phyloP scores from a whole-genome alignment of 176 grass and related monocot genomes.

The Bolboschoenus planiculmis region DNA sequence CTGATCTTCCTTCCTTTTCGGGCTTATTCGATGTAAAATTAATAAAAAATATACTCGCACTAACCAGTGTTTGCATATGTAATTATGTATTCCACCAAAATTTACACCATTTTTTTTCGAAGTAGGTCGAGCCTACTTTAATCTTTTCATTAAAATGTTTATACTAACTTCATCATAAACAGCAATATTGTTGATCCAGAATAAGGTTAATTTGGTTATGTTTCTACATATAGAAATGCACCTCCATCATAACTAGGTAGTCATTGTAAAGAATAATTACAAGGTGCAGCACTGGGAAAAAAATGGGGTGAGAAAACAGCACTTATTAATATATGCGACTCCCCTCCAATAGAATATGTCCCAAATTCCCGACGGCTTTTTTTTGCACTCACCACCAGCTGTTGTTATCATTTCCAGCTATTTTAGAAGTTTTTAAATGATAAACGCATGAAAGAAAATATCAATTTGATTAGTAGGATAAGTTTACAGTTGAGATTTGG shows the following conservation, averaged over 20 bases:
- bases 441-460: not conserved
- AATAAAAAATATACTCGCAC: not conserved
- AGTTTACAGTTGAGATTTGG: not conserved
- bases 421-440: not conserved
- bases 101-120: not conserved
- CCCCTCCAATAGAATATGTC: not conserved
- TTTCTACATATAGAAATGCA: not conserved
- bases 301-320: not conserved
- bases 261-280: not conserved
- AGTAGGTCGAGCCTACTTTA: not conserved
- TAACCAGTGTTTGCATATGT: not conserved
- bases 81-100: not conserved
- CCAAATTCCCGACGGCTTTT: not conserved
- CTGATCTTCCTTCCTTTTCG: not conserved
- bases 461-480: not conserved
- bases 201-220: not conserved
- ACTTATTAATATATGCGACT: not conserved
- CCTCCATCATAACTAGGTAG: not conserved
- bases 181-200: not conserved
- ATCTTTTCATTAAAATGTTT: not conserved
- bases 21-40: not conserved
- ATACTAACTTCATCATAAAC: not conserved
- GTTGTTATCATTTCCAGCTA: not conserved
- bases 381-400: not conserved
- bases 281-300: not conserved